Base-by-base conservation (phyloP, 2,329 filamentous ascomycete species). In the Fusarium nematophilum region DNA sequence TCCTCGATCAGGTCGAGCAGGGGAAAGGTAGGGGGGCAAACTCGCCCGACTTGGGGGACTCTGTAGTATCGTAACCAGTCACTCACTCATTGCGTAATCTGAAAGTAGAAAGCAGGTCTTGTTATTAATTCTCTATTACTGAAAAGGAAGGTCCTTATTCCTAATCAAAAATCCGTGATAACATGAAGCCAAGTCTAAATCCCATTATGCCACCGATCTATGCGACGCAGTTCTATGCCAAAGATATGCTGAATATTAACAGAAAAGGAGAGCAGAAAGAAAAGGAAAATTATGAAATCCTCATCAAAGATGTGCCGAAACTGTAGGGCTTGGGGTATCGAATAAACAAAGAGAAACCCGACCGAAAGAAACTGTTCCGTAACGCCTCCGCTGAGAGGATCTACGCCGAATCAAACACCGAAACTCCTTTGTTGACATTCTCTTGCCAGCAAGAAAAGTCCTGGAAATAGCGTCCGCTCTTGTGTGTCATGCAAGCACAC, bases 401-500 rank as follows among this genome's bases (percentile, higher is more conserved):
- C 25, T 30, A 27, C 15, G 21, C 25, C 18, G n/a, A 23, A 27
- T 25, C 30, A 6, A 26, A 9, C 5, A 45, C 36, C 23, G 49
- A 25, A 54, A 45, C 44, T 42, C 34, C 29, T 61, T 61, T 57
- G 21, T 23, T 21, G 13, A 21, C 14, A 38, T 29, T 25, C 34
- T 49, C 42, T 27, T 44, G 18, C 59, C 59, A 18, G 59, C 59
- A 64, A 29, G 59, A 47, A 45, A 55, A 26, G 7, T 27, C 17
- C 4, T 31, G n/a, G 17, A 47, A 34, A 42, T 10, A 9, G 34
- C 26, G 14, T 17, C 25, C 17, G n/a, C n/a, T 10, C 10, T 49
- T n/a, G n/a, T 38, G 4, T 39, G 34, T 9, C 15, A 33, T 45
- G 36, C 21, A 25, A 34, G 15, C 43, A n/a, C 13, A 45, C 33